Evolutionary conservation across 345 rosid species (phyloP), one percentile per base, ranked within the genome.

Genomic region (Iberis pinnata): DNA sequence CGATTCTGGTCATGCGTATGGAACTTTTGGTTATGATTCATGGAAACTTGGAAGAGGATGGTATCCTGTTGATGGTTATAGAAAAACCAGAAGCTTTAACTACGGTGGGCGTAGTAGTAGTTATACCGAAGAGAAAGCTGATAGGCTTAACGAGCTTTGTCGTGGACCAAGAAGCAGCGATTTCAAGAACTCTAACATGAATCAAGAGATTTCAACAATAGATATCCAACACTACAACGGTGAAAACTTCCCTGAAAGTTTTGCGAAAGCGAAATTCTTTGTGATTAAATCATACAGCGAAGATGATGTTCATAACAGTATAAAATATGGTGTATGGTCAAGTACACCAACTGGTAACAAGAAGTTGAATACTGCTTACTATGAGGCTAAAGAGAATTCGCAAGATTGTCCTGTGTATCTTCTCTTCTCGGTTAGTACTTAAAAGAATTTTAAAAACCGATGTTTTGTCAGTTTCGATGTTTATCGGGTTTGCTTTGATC

Each of bases 221-320:
- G 83, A 85, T 25, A 53, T 53, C 43, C 75, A 71, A 27, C 75
- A 61, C 55, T 80, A 69, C 61, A 75, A 80, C 10, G 71, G 70
- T 12, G 82, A 76, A 15, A 80, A 60, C 39, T 80, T 82, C 63
- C 81, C 70, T 2, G 85, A 67, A 42, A 71, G 69, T 13, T 76
- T 75, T 11, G 14, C 42, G 2, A 71, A 82, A 61, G 95, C 83
- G 1, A 82, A 76, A 31, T 80, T 87, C 59, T 87, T 79, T 47
- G 79, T 81, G 53, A 79, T 83, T 3, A 87, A 87, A 67, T 83
- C 92, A 0, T 83, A 83, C 67, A 87, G 89, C 3, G 92, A 87
- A 69, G 92, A 86, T 61, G 92, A 83, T 70, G 92, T 83, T 47
- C 95, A 86, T 50, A 86, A 83, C 64, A 79, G 92, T 59, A 73